These are phyloP conservation scores for Melaleuca quinquenervia DNA, from an alignment of 345 rosid genomes.

Conservation along the genomic window DNA sequence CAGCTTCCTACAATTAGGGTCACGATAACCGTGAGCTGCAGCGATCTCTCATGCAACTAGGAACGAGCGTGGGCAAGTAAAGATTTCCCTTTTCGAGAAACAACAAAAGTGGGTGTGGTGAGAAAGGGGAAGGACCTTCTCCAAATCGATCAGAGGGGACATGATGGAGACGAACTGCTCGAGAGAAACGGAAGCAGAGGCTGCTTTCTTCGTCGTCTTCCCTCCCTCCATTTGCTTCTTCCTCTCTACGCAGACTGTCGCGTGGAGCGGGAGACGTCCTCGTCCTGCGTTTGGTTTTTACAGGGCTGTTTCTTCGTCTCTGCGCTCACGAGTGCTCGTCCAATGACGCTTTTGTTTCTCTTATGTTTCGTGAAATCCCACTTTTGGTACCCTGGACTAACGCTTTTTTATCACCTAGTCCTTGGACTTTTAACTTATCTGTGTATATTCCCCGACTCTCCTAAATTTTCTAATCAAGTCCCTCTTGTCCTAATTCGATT, in stretches of 20 bases:
- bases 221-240: conserved; percentile 4
- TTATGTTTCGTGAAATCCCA: background rate
- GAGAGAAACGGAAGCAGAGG: conserved; percentile 32
- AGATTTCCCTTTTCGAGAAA: background rate
- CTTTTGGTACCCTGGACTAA: background rate
- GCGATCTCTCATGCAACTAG: background rate
- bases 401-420: background rate
- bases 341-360: background rate
- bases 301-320: background rate
- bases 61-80: background rate
- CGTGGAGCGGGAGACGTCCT: background rate
- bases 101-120: background rate
- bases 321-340: background rate
- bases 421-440: background rate
- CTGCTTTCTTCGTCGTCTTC: conserved; percentile 35
- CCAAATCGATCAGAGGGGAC: conserved; percentile 67
- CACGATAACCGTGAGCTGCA: background rate
- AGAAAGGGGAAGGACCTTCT: conserved; percentile 30
- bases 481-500: background rate
- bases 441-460: background rate
- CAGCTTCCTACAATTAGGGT: conserved; percentile 46
- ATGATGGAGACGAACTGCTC: conserved; percentile 53
- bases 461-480: background rate
- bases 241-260: background rate
- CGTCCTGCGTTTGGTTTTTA: background rate